Conservation (phyloP, 495 filamentous ascomycete species). For the Daldinia vernicosa region DNA sequence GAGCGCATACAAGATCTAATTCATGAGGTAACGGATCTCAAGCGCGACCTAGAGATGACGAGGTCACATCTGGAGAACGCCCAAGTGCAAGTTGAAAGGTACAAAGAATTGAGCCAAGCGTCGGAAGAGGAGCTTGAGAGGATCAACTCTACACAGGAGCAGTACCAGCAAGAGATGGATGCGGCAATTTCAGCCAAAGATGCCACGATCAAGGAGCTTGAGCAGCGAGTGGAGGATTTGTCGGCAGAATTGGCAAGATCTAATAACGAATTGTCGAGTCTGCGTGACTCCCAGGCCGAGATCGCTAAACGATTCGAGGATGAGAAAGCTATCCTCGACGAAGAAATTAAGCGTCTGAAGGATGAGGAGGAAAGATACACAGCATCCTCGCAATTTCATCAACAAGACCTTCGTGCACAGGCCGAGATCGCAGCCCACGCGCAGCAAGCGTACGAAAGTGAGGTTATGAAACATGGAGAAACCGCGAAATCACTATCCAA, state of each 20-base stretch:
- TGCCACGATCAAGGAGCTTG: constrained; percentile 75
- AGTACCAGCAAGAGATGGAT: constrained; percentile 87
- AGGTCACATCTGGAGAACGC: constrained; percentile 80
- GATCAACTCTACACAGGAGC: constrained; percentile 81
- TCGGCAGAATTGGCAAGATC: constrained; percentile 79
- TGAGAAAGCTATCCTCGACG: constrained; percentile 76
- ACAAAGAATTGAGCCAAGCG: constrained; percentile 85
- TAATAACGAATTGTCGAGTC: constrained; percentile 77
- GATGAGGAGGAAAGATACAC: constrained; percentile 84
- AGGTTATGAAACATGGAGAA: constrained; percentile 92
- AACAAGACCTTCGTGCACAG: constrained; percentile 90
- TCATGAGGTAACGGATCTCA: constrained; percentile 83
- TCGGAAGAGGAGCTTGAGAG: constrained; percentile 89
- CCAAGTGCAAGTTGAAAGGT: constrained; percentile 82
- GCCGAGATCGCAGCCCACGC: constrained; percentile 91
- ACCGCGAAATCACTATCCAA: constrained; percentile 83
- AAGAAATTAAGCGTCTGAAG: constrained; percentile 81
- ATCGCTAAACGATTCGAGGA: constrained; percentile 75
- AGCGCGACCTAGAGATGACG: constrained; percentile 78
- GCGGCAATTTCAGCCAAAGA: constrained; percentile 75
- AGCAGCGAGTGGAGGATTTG: constrained; percentile 83
- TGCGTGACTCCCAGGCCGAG: constrained; percentile 81
- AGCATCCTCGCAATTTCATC: constrained; percentile 79
- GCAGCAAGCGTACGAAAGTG: constrained; percentile 93
- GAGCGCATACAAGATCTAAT: constrained; percentile 85